Conservation (phyloP, 1,284 basidiomycete species). For the Pterula multifida region DNA sequence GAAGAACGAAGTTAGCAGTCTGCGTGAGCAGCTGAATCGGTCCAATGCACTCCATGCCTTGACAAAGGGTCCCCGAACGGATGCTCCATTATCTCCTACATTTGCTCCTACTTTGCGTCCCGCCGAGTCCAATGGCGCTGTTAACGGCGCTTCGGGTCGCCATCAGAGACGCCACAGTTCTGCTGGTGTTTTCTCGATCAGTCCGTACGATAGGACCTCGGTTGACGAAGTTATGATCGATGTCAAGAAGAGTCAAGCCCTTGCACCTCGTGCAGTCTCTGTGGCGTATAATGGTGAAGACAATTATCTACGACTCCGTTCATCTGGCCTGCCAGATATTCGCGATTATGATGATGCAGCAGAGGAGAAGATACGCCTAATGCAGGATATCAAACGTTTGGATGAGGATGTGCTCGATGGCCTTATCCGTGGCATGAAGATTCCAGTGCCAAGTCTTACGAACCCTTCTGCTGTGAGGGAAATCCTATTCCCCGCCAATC, state of each 20-base stretch:
- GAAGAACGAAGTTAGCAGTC: constrained; percentile 81
- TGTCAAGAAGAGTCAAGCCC: constrained; percentile 61
- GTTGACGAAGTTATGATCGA: constrained; percentile 72
- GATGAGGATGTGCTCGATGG: constrained; percentile 94
- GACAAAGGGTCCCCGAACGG: constrained; percentile 55
- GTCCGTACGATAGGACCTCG: constrained; percentile 53
- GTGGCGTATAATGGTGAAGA: constrained; percentile 82
- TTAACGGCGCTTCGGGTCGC: constrained; percentile 20
- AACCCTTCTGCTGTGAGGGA: constrained; percentile 94
- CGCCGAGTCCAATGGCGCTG: constrained; percentile 30
- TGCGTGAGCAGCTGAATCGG: constrained; percentile 93
- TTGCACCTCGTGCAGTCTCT: constrained; percentile 85
- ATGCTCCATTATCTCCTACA: constrained; percentile 74
- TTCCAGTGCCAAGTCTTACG: constrained; percentile 82
- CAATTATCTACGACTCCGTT: constrained; percentile 52
- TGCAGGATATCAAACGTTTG: constrained; percentile 85
- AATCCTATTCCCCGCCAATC: constrained; percentile 98
- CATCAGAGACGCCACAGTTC: constrained; percentile 81
- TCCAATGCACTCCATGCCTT: constrained; percentile 82
- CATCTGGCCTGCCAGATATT: constrained; percentile 65
- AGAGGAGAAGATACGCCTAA: constrained; percentile 89
- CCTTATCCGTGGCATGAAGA: constrained; percentile 85
- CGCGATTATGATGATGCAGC: constrained; percentile 75
- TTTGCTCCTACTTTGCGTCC: constrained; percentile 61
- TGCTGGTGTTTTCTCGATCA: constrained; percentile 64